Conservation (phyloP, 768 basidiomycete species). For the Agaricus sinodeliciosus region DNA sequence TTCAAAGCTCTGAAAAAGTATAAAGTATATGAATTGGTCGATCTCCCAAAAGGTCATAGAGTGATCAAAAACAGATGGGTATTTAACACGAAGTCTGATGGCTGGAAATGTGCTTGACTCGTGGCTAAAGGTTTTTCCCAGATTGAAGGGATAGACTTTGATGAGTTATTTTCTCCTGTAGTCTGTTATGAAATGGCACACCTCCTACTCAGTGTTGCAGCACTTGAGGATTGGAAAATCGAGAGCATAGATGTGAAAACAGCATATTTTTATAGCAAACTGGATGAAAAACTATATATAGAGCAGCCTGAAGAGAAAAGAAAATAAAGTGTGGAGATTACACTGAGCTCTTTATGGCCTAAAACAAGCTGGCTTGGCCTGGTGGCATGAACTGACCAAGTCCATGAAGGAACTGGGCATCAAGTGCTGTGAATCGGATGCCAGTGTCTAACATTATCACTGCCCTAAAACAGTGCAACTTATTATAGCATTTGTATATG, state of each 20-base stretch:
- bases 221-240: constrained; percentile 25
- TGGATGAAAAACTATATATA: constrained; percentile 12
- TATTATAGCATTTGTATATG: background rate
- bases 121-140: too few relatives aligned
- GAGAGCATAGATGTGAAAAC: constrained; percentile 15
- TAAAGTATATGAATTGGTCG: background rate
- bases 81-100: too few relatives aligned
- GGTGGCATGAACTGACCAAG: background rate
- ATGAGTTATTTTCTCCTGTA: too few relatives aligned
- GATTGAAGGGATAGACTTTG: too few relatives aligned
- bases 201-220: constrained; percentile 19
- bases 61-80: background rate
- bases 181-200: too few relatives aligned
- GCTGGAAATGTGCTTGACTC: too few relatives aligned
- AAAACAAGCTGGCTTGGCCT: background rate
- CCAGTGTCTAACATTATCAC: background rate
- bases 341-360: constrained; percentile 1
- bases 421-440: background rate
- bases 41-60: background rate
- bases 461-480: background rate
- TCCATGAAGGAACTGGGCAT: background rate
- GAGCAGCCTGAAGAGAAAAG: constrained; percentile 4
- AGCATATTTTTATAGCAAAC: constrained; percentile 8
- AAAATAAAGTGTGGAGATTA: too few relatives aligned
- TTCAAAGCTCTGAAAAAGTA: constrained; percentile 8